Base-by-base conservation (phyloP, 441 rosid genomes). In the Biscutella laevigata region DNA sequence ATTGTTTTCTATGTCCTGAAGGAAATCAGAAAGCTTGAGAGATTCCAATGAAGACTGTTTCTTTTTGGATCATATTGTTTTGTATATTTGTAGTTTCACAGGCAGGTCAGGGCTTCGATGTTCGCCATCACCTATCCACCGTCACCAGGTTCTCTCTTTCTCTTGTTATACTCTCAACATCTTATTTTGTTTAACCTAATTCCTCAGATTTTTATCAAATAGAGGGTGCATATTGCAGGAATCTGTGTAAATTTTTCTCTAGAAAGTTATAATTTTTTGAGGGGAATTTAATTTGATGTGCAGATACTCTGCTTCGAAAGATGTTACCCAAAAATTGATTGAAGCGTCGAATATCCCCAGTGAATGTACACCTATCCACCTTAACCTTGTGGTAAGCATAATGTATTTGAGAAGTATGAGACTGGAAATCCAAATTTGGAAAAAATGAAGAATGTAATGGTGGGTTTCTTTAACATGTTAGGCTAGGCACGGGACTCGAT, bases 401-500 rank as follows among this genome's bases (percentile, higher is more conserved):
- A 3, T 40, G 22, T 51, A n/a, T 65, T 51, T 25, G 3, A 3
- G 38, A 6, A 7, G 26, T 12, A 5, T 30, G n/a, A 1, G 1
- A 9, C 20, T 14, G 21, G 15, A 4, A 36, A 3, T 14, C 7
- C 8, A 6, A 62, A 21, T 7, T 29, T 27, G 1, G 49, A 26
- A 10, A 37, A 49, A 11, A 6, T 59, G 27, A 19, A 25, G 26
- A 53, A 17, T 67, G 45, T 65, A 7, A 21, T 33, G 13, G 34
- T 9, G 7, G 5, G n/a, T n/a, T n/a, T 8, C n/a, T 58, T 10
- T 5, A 4, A 33, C 17, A 25, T 49, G 62, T 7, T 61, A 84
- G 98, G 91, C 94, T 64, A 80, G 96, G 68, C 98, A 88, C 51
- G 96, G 98, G 41, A 86, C 98, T 62, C 95, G 96, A 47, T 73